A percentile compares a stretch with the other conserved stretches of the same genome.
phyloP scores from a whole-genome alignment of 306 rosid species.

The Gastrolobium bilobum region DNA sequence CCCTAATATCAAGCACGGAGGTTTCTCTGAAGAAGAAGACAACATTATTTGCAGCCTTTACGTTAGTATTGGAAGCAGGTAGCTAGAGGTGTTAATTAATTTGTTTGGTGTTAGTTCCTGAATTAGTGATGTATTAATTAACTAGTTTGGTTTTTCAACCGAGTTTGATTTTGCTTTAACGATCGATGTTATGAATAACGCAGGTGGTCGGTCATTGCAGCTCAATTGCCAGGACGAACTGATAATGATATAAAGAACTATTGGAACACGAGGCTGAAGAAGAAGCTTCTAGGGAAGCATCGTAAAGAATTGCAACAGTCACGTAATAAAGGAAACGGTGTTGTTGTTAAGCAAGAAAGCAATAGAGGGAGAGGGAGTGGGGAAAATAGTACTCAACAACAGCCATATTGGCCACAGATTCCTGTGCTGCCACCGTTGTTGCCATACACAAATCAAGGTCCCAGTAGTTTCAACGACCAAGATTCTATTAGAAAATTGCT shows the following conservation, averaged over 20 bases:
- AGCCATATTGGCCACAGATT: constrained; percentile 71
- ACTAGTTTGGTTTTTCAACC: constrained; percentile 10
- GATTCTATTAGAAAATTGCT: constrained; percentile 66
- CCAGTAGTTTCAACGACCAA: constrained; percentile 61
- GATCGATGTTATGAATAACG: not conserved
- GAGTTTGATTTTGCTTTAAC: not conserved
- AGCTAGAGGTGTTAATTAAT: not conserved
- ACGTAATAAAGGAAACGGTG: constrained; percentile 51
- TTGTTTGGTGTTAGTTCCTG: too few species aligned
- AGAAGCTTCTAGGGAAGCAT: constrained; percentile 84
- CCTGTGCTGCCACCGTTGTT: constrained; percentile 56
- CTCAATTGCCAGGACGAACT: constrained; percentile 90
- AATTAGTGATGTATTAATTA: not conserved
- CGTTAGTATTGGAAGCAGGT: constrained; percentile 94
- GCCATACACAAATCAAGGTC: constrained; percentile 51
- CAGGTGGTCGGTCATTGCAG: constrained; percentile 95
- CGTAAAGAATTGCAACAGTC: constrained; percentile 66
- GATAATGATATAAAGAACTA: constrained; percentile 95
- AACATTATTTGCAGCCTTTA: constrained; percentile 88
- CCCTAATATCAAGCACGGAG: constrained; percentile 91
- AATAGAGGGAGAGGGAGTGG: constrained; percentile 42
- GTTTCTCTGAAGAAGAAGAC: constrained; percentile 92
- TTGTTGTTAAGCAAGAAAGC: constrained; percentile 52
- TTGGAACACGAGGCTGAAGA: constrained; percentile 95
- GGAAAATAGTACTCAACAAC: constrained; percentile 46